phyloP scores from a whole-genome alignment of 129 eudicot genomes.

The Ambrosia trifida region DNA sequence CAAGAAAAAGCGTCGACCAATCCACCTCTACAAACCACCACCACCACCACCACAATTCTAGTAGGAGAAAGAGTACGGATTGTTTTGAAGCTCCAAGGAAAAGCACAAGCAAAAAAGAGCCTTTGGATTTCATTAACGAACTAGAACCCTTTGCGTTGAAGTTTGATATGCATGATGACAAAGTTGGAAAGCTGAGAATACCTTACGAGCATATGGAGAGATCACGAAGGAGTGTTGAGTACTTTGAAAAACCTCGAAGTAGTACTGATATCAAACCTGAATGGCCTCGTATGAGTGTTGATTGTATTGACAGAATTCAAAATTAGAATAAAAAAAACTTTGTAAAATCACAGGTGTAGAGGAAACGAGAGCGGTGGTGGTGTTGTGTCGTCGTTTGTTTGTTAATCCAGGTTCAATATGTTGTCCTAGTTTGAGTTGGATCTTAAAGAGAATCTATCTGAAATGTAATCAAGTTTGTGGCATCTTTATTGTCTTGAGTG shows the following conservation, averaged over 20 bases:
- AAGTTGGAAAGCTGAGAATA: slow-evolving; percentile 47
- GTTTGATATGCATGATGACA: slow-evolving; percentile 42
- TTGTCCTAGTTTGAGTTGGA: slow-evolving; percentile 20
- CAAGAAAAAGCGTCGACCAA: slow-evolving; percentile 65
- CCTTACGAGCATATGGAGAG: slow-evolving; percentile 68
- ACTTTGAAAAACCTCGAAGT: slow-evolving; percentile 50
- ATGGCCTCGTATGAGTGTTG: slow-evolving; percentile 72
- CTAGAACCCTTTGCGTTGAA: slow-evolving; percentile 36
- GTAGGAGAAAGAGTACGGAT: slow-evolving; percentile 61
- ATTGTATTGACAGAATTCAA: slow-evolving; percentile 66
- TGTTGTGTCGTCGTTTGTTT: slow-evolving; percentile 35
- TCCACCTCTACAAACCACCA: slow-evolving; percentile 36
- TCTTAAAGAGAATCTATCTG: slow-evolving; percentile 21
- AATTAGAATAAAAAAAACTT: slow-evolving; percentile 16
- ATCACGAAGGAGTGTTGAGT: slow-evolving; percentile 76
- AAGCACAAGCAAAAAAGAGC: slow-evolving; percentile 64
- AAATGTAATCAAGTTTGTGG: slow-evolving; percentile 21
- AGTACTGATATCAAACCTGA: slow-evolving; percentile 62
- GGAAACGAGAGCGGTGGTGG: slow-evolving; percentile 17
- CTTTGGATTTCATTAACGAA: slow-evolving; percentile 35
- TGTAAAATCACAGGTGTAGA: slow-evolving; percentile 28
- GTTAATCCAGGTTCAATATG: slow-evolving; percentile 21
- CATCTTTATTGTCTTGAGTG: background rate
- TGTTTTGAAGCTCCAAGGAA: slow-evolving; percentile 57
- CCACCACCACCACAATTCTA: slow-evolving; percentile 35